phyloP scores from a whole-genome alignment of 345 rosid species.

The Corchorus olitorius region DNA sequence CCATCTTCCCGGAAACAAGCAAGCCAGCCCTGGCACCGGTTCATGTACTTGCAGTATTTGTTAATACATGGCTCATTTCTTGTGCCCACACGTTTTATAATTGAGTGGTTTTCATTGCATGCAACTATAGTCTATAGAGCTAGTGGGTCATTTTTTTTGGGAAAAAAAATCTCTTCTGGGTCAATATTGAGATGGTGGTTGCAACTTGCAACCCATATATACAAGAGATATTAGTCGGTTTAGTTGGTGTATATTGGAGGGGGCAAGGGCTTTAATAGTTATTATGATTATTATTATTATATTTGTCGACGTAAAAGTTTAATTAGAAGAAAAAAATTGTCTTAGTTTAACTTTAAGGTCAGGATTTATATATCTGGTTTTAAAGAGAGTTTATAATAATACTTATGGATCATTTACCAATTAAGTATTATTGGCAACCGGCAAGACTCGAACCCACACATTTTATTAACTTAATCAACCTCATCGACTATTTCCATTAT shows the following conservation, averaged over 20 bases:
- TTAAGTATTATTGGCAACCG: too few species aligned
- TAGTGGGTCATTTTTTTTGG: neutral
- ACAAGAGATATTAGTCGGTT: neutral
- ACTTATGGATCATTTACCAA: too few species aligned
- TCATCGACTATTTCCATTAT: too few species aligned
- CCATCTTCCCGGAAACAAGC: neutral
- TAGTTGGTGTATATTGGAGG: neutral
- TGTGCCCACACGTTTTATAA: neutral
- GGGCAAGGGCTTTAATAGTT: neutral
- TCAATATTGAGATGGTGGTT: slow-evolving; percentile 2
- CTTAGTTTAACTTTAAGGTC: too few species aligned
- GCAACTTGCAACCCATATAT: neutral
- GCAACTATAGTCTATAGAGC: neutral
- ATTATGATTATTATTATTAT: too few species aligned
- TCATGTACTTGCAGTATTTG: neutral
- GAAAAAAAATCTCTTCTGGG: neutral
- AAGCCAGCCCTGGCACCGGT: neutral
- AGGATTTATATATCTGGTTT: too few species aligned
- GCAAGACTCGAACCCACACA: too few species aligned
- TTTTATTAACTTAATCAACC: too few species aligned
- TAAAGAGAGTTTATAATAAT: too few species aligned
- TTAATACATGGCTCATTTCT: neutral
- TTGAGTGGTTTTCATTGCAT: neutral
- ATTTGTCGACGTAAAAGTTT: too few species aligned
- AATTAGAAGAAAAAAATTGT: too few species aligned